A percentile compares a stretch with the other conserved stretches of the same genome.
Conservation (phyloP, 768 basidiomycete species). For the Mycena metata region DNA sequence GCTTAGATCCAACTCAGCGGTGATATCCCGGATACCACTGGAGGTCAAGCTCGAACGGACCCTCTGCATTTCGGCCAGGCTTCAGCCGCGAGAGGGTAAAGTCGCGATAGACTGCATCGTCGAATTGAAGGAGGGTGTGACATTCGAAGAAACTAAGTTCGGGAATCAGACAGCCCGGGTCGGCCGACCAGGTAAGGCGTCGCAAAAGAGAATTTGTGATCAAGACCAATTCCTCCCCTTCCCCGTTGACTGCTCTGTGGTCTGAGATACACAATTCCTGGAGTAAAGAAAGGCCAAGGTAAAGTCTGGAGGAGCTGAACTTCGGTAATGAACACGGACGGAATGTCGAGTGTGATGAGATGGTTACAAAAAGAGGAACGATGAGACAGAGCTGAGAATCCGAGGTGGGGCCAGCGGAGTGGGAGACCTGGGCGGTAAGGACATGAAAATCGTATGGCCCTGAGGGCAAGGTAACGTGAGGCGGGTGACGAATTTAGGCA, state of each 20-base stretch:
- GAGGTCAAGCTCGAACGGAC: constrained; percentile 13
- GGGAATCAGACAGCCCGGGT: constrained; percentile 21
- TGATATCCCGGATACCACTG: constrained; percentile 2
- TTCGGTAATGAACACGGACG: constrained; percentile 8
- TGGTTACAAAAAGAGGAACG: constrained; percentile 14
- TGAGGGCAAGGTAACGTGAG: constrained; percentile 3
- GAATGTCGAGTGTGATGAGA: background rate
- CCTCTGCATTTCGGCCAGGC: constrained; percentile 8
- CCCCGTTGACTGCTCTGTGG: background rate
- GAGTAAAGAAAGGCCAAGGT: constrained; percentile 1
- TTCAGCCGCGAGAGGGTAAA: constrained; percentile 19
- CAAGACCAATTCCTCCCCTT: background rate
- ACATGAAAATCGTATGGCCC: background rate
- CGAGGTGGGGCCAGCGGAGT: constrained; percentile 9
- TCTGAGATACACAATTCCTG: constrained; percentile 3
- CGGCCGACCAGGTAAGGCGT: constrained; percentile 16
- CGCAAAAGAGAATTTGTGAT: constrained; percentile 20
- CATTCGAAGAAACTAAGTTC: background rate
- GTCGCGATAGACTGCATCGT: constrained; percentile 17
- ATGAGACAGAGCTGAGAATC: constrained; percentile 9
- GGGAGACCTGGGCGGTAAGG: background rate
- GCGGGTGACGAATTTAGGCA: background rate
- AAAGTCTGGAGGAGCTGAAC: constrained; percentile 17
- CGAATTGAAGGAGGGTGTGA: constrained; percentile 12
- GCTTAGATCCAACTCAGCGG: too few relatives aligned